Evolutionary conservation across 441 rosid species (phyloP), one percentile per base, ranked within the genome.

Genomic region (Erysimum pusillum): DNA sequence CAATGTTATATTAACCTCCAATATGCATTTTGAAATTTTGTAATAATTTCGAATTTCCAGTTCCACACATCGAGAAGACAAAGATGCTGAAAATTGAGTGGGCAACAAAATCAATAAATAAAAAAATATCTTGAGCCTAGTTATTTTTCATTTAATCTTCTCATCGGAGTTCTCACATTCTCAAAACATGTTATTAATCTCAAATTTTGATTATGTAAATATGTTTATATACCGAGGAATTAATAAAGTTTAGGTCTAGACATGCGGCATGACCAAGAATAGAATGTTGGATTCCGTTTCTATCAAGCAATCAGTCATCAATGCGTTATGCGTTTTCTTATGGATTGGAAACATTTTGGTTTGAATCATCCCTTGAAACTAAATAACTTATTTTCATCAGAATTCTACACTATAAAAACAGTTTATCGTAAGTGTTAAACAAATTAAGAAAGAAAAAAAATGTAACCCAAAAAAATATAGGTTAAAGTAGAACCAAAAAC

Each of bases 281-380:
- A 63, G 86, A 79, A 85, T 87, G 82, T 86, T 78, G 77, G 83
- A 83, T 80, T 85, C 84, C 81, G 77, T 78, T 62, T 73, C 57
- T 51, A 71, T 69, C 71, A 81, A 63, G 72, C 78, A 73, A 67
- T 52, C 61, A 14, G 35, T 14, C 28, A 39, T 38, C 34, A 5
- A 3, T 9, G 22, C 31, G 31, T 28, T 13, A 3, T 9, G 22
- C 31, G 31, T 28, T 13, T 7, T 28, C 56, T 39, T 52, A 5
- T 42, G 0, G 1, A 44, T 45, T n/a, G 12, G 0, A 63, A 14
- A 63, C 67, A 42, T 41, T 17, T 7, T 6, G 7, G 42, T n/a
- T 60, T 22, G 36, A 46, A 48, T 20, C 6, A 39, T 48, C 11
- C 12, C 35, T 22, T 38, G 13, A 34, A 52, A 32, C 17, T 52